Evolutionary conservation across 2,329 filamentous ascomycete genomes (phyloP).

Genomic region (Aureobasidium sp.): DNA sequence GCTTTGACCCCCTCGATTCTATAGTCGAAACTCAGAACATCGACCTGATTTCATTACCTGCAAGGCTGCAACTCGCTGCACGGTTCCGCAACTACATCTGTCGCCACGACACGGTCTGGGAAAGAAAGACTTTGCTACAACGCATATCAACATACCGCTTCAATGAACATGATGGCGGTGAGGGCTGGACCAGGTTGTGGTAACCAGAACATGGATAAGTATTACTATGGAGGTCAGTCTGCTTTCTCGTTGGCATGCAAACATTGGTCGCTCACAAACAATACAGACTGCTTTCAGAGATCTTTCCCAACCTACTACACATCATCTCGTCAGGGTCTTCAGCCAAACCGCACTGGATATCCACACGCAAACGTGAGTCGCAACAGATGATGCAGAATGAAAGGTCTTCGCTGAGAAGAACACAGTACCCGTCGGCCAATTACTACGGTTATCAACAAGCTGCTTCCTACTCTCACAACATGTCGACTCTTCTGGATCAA

Average conservation of each 20-base stretch:
- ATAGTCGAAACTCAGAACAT: not conserved
- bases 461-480: not conserved
- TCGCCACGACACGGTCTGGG: conserved; percentile 1
- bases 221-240: conserved; percentile 8
- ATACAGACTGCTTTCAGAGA: not conserved
- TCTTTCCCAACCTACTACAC: not conserved
- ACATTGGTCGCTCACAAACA: conserved; percentile 6
- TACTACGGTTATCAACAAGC: conserved; percentile 4
- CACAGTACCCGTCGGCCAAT: not conserved
- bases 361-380: conserved; percentile 9
- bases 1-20: not conserved
- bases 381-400: not conserved
- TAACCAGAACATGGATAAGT: conserved; percentile 10
- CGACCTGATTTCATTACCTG: not conserved
- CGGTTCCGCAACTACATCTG: conserved; percentile 12
- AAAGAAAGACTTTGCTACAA: conserved; percentile 16
- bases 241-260: not conserved
- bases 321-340: not conserved
- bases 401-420: not conserved
- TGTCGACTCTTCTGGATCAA: not conserved
- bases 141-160: conserved; percentile 13
- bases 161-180: conserved; percentile 13
- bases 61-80: conserved; percentile 5
- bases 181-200: conserved; percentile 3
- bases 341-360: not conserved